phyloP scores from a whole-genome alignment of 345 rosid species.

The Bretschneidera sinensis region DNA sequence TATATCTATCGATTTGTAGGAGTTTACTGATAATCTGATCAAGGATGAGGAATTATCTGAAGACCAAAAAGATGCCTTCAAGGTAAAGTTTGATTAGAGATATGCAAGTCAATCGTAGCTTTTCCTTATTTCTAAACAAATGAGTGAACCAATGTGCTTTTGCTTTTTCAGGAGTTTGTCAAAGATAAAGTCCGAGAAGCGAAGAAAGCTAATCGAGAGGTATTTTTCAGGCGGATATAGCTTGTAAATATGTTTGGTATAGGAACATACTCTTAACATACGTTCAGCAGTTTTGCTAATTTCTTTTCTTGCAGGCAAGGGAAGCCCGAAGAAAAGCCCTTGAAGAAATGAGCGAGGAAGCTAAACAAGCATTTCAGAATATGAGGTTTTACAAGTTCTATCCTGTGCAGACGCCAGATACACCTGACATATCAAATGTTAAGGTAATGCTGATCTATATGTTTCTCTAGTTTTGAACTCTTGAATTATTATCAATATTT shows the following conservation, averaged over 20 bases:
- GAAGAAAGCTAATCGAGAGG: slow-evolving; percentile 84
- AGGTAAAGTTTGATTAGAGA: slow-evolving; percentile 32
- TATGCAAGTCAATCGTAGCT: slow-evolving; percentile 7
- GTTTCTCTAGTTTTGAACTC: neutral
- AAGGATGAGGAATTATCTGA: slow-evolving; percentile 58
- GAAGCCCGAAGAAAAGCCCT: slow-evolving; percentile 76
- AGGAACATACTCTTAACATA: neutral
- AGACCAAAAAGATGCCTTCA: slow-evolving; percentile 86
- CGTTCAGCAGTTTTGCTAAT: slow-evolving; percentile 12
- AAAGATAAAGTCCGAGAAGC: slow-evolving; percentile 83
- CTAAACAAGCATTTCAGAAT: slow-evolving; percentile 50
- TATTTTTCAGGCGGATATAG: slow-evolving; percentile 16
- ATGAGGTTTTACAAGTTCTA: slow-evolving; percentile 95
- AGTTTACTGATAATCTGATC: slow-evolving; percentile 58
- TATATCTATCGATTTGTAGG: slow-evolving; percentile 38
- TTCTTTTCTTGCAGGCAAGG: slow-evolving; percentile 52
- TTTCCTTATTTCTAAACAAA: slow-evolving; percentile 1
- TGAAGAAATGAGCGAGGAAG: slow-evolving; percentile 81
- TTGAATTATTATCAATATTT: neutral
- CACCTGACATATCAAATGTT: slow-evolving; percentile 70
- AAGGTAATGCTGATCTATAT: slow-evolving; percentile 39
- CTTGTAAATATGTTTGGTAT: neutral
- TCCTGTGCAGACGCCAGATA: slow-evolving; percentile 61
- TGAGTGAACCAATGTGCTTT: neutral
- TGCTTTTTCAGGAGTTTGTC: slow-evolving; percentile 58